Percentiles rank a stretch among this genome's conserved stretches.
phyloP scores from a whole-genome alignment of 2,329 filamentous ascomycete genomes.

The Graphium sp. region DNA sequence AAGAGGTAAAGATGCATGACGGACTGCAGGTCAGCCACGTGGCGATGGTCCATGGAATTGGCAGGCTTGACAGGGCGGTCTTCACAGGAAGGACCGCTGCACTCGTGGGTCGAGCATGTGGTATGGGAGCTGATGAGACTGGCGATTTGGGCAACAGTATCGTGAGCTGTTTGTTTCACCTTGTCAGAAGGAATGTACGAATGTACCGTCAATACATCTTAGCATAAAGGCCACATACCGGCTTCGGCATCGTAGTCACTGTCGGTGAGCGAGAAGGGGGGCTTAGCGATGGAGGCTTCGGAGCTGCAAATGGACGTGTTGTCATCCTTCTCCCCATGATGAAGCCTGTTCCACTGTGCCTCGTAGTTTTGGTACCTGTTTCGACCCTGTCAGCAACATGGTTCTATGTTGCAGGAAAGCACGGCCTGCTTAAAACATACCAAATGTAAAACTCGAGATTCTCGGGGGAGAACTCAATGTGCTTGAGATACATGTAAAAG shows the following conservation, averaged over 20 bases:
- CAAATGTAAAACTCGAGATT: slow-evolving; percentile 32
- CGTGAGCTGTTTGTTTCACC: too few species aligned
- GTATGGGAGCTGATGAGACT: slow-evolving; percentile 14
- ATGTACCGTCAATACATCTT: too few species aligned
- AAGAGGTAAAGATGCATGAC: slow-evolving; percentile 21
- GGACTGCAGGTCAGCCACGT: slow-evolving; percentile 17
- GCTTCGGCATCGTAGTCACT: slow-evolving; percentile 13
- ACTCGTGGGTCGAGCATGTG: slow-evolving; percentile 9
- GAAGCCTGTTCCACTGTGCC: slow-evolving; percentile 9
- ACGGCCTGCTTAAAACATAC: slow-evolving; percentile 13
- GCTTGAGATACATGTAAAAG: slow-evolving; percentile 32
- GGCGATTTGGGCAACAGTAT: slow-evolving; percentile 16
- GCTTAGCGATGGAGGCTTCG: too few species aligned
- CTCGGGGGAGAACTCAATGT: slow-evolving; percentile 29
- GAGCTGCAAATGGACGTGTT: too few species aligned
- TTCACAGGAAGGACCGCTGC: slow-evolving; percentile 7
- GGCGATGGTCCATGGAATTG: slow-evolving; percentile 4
- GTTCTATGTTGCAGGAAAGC: fast-evolving
- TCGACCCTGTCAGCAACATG: background rate
- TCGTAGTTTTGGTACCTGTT: slow-evolving; percentile 27
- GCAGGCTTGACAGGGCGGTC: slow-evolving; percentile 5
- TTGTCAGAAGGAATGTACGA: too few species aligned
- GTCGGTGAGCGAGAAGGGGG: slow-evolving; percentile 3
- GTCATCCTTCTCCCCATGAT: slow-evolving; percentile 12
- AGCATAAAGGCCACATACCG: slow-evolving; percentile 11